Conservation (phyloP, 768 basidiomycete genomes). For the Calocybe gangraenosa region DNA sequence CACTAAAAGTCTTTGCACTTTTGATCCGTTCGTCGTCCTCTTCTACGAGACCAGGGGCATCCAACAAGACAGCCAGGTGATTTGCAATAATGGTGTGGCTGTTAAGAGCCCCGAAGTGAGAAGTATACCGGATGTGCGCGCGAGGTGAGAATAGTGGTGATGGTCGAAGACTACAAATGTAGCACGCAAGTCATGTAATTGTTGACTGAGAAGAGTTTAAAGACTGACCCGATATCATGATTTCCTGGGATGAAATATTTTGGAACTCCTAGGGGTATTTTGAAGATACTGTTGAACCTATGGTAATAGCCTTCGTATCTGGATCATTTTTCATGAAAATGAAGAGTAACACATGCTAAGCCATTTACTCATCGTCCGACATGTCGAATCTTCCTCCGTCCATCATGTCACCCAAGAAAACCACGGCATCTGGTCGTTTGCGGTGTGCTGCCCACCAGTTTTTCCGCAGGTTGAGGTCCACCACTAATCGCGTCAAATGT, state of each 20-base stretch:
- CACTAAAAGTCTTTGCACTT: conserved; percentile 33
- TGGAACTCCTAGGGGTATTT: conserved; percentile 39
- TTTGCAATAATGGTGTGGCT: conserved; percentile 60
- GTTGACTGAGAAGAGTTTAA: neutral
- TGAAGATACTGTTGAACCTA: conserved; percentile 73
- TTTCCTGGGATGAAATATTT: conserved; percentile 84
- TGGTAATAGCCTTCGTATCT: conserved; percentile 73
- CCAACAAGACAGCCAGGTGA: conserved; percentile 68
- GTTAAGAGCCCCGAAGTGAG: conserved; percentile 76
- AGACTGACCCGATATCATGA: conserved; percentile 75
- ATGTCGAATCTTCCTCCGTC: conserved; percentile 72
- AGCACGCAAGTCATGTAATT: neutral
- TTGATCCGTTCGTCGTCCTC: conserved; percentile 56
- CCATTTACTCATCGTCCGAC: conserved; percentile 63
- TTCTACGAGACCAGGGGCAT: conserved; percentile 70
- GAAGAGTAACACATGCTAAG: neutral
- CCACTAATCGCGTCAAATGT: conserved; percentile 57
- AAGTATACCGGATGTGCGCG: conserved; percentile 53
- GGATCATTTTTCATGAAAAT: neutral
- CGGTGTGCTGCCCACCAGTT: conserved; percentile 69
- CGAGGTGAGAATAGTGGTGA: conserved; percentile 40
- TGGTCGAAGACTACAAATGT: conserved; percentile 41
- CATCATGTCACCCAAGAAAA: conserved; percentile 93
- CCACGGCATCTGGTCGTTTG: conserved; percentile 62
- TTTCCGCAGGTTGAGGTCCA: conserved; percentile 82